Percentiles rank a stretch among this genome's conserved stretches.
Conservation (phyloP, 2,329 filamentous ascomycete genomes). For the Aspergillus quadricinctus region DNA sequence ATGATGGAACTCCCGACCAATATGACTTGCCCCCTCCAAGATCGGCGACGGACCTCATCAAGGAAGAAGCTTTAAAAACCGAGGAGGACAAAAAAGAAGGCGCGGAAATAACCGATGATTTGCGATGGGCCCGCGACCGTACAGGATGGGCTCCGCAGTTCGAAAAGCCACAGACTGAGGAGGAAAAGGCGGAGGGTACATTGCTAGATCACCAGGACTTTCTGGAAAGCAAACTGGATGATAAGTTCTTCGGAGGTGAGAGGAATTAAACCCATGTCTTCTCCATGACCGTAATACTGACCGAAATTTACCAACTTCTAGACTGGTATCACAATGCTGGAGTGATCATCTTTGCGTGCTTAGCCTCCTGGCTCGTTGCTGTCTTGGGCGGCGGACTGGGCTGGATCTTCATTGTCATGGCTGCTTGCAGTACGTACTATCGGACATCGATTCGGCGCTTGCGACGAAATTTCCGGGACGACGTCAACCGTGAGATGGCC, state of each 20-base stretch:
- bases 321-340: conserved; percentile 98
- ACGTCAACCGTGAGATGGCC: conserved; percentile 82
- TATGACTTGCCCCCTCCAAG: conserved; percentile 75
- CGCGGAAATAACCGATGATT: conserved; percentile 49
- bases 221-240: conserved; percentile 76
- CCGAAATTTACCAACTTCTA: too few species aligned
- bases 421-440: conserved; percentile 89
- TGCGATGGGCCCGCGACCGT: conserved; percentile 53
- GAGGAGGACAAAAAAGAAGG: conserved; percentile 49
- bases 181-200: conserved; percentile 54
- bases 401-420: conserved; percentile 93
- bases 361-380: conserved; percentile 85
- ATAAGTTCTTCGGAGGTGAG: conserved; percentile 84
- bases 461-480: conserved; percentile 91
- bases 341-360: conserved; percentile 88
- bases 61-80: conserved; percentile 54
- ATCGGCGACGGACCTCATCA: conserved; percentile 47
- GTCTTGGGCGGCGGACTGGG: conserved; percentile 84
- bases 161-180: conserved; percentile 55
- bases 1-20: conserved; percentile 62
- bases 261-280: conserved; percentile 2
- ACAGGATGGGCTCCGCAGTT: conserved; percentile 90
- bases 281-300: conserved; percentile 1
- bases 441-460: conserved; percentile 90
- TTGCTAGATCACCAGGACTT: conserved; percentile 84